Conservation (phyloP, 23 red algal species). For the Gracilaria gracilis region DNA sequence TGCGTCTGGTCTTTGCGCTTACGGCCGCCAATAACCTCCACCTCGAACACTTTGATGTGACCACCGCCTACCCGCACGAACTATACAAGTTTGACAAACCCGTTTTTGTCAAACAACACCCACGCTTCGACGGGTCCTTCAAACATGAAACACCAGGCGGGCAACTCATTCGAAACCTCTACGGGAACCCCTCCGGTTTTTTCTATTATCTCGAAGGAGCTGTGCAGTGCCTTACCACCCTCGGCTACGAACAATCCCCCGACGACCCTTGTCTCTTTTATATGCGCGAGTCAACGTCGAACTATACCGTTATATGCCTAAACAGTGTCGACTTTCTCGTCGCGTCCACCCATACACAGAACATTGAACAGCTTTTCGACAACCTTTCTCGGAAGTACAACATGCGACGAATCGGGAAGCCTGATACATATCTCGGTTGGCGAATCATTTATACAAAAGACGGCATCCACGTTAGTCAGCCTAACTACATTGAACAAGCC, state of each 20-base stretch:
- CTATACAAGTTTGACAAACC: constrained; percentile 44
- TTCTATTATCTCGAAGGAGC: constrained; percentile 1
- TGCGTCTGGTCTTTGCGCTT: constrained; percentile 6
- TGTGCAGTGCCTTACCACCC: not conserved
- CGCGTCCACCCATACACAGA: not conserved
- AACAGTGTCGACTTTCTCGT: constrained; percentile 34
- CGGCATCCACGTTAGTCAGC: constrained; percentile 9
- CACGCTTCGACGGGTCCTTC: constrained; percentile 33
- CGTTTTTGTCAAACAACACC: constrained; percentile 5
- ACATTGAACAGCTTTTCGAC: not conserved
- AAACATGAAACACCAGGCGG: not conserved
- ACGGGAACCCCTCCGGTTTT: constrained; percentile 25
- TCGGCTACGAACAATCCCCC: constrained; percentile 27
- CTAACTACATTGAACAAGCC: not conserved
- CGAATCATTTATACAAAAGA: not conserved
- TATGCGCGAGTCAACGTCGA: not conserved
- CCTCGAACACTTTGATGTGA: constrained; percentile 23
- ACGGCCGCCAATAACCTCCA: not conserved
- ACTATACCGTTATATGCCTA: too few relatives aligned
- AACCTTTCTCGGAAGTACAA: constrained; percentile 8
- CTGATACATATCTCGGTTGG: not conserved
- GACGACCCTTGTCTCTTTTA: constrained; percentile 39
- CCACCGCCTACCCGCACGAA: constrained; percentile 34
- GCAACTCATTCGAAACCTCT: constrained; percentile 31
- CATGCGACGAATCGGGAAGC: constrained; percentile 1